Percentiles rank a stretch among this genome's conserved stretches.
Evolutionary conservation across 345 rosid species (phyloP).

Genomic region (Citrus australasica): DNA sequence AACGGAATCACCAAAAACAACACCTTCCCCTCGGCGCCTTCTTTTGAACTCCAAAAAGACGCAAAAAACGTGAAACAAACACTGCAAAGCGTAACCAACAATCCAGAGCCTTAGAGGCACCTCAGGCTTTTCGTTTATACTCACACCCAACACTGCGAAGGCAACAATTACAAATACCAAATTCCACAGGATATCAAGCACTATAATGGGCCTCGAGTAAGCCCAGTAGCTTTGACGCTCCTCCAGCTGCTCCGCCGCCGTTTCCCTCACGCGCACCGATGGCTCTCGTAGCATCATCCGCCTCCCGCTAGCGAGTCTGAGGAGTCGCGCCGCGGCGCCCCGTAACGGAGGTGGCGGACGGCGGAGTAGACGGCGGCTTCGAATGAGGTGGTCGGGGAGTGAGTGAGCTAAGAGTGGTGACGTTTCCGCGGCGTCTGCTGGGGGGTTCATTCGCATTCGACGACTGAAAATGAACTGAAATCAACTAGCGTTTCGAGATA

Average conservation of each 20-base stretch:
- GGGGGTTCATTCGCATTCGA: slow-evolving; percentile 27
- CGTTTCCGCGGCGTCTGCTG: slow-evolving; percentile 33
- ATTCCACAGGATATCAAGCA: slow-evolving; percentile 74
- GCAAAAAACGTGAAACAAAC: slow-evolving; percentile 61
- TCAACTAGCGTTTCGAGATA: slow-evolving; percentile 2
- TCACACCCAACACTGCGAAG: slow-evolving; percentile 41
- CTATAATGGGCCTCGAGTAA: slow-evolving; percentile 63
- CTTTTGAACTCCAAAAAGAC: slow-evolving; percentile 54
- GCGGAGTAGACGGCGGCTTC: slow-evolving; percentile 54
- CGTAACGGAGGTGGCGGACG: slow-evolving; percentile 56
- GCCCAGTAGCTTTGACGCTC: slow-evolving; percentile 80
- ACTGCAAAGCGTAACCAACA: slow-evolving; percentile 60
- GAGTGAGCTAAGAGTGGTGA: slow-evolving; percentile 47
- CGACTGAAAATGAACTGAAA: not conserved
- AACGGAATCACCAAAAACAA: slow-evolving; percentile 12
- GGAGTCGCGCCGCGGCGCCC: slow-evolving; percentile 60
- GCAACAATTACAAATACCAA: slow-evolving; percentile 49
- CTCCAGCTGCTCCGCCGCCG: slow-evolving; percentile 91
- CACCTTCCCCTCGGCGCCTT: slow-evolving; percentile 30
- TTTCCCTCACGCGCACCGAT: slow-evolving; percentile 74
- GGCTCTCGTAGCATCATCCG: slow-evolving; percentile 80
- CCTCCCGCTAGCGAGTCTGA: slow-evolving; percentile 76
- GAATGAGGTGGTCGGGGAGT: slow-evolving; percentile 43
- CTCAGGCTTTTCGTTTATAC: slow-evolving; percentile 47
- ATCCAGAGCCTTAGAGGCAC: slow-evolving; percentile 81